Evolutionary conservation across 2,329 filamentous ascomycete species (phyloP), one percentile per base, ranked within the genome.

Genomic region (Anthostomella pinea): DNA sequence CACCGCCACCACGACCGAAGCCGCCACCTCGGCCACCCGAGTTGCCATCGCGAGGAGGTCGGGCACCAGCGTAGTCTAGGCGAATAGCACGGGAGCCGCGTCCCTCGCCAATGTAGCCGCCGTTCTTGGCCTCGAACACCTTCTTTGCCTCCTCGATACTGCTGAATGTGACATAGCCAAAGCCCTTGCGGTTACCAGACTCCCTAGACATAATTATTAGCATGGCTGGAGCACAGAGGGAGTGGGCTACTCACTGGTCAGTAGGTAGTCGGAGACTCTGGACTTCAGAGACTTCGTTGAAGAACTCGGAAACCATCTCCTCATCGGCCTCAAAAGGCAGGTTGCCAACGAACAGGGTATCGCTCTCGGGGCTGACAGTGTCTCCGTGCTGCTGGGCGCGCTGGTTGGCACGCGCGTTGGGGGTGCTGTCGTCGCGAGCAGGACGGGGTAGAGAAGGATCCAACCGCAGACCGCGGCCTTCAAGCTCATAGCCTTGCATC

Each of bases 341-440:
- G 75, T 96, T 96, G 56, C 89, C 90, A 50, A 95, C 81, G 67
- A 93, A 96, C 42, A 96, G 77, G 26, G 90, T 96, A 51, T 90
- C 85, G 61, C 81, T 86, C 62, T 87, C 83, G 46, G 85, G 78
- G 72, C 84, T 90, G 59, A 82, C 71, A 53, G 78, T 74, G 65
- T 96, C 90, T 49, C 90, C 90, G 62, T 83, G 91, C 59, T 78
- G 75, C 62, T 71, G 64, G 51, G 81, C 79, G 30, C 82, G 79
- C 49, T 84, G 75, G 53, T 72, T 69, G 48, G 81, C 79, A 46
- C 83, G n/a, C 44, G 72, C 68, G 46, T 70, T 65, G 30, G 64
- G 62, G 56, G 67, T 69, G 39, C 69, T 67, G 31, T 73, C 69
- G 43, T 71, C 69, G 45, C 70, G 68, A 54, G 77, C 69, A 48